Base-by-base conservation (phyloP, 371 early-diverging fungal genomes). In the Rozella allomycis region DNA sequence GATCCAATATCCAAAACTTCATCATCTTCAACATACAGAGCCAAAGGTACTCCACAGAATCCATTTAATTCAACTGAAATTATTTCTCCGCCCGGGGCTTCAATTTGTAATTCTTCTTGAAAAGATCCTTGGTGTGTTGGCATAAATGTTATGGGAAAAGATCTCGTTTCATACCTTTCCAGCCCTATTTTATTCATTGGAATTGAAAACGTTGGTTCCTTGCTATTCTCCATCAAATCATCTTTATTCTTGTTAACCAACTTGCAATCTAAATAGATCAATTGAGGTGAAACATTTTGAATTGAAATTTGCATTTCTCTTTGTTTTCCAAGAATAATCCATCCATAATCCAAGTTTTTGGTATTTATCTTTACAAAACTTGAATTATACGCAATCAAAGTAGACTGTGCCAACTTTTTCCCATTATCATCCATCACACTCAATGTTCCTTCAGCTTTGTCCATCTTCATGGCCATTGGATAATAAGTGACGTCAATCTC, bases 81-180 rank as follows among this genome's bases (percentile, higher is more conserved):
- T 20, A 53, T 23, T 10, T 66, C 67, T 3, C 67, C 67, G n/a
- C 61, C 63, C 1, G 67, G 61, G 3, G 54, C 63, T n/a, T 41
- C 38, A 18, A 66, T 43, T 20, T 49, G 41, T 0, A 63, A 23
- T 7, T 35, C 39, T 22, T 58, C 59, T 2, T 41, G 14, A 37
- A 42, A 54, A 0, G 46, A 39, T n/a, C 67, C 67, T 5, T 55
- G 42, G 11, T 39, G 40, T 8, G 17, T 21, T 9, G 67, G 63
- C 35, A 60, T 54, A 39, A 62, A 66, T 18, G 34, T 38, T 4
- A 63, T 45, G 1, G 41, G 17, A 3, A 62, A 30, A 2, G n/a
- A 11, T 39, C 49, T 55, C 7, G 38, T 19, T 37, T 66, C 67
- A 0, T 44, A 42, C 3, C 60, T 45, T 34, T 55, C 55, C 17